Conservation (phyloP, 768 basidiomycete genomes). For the Kwoniella shandongensis region DNA sequence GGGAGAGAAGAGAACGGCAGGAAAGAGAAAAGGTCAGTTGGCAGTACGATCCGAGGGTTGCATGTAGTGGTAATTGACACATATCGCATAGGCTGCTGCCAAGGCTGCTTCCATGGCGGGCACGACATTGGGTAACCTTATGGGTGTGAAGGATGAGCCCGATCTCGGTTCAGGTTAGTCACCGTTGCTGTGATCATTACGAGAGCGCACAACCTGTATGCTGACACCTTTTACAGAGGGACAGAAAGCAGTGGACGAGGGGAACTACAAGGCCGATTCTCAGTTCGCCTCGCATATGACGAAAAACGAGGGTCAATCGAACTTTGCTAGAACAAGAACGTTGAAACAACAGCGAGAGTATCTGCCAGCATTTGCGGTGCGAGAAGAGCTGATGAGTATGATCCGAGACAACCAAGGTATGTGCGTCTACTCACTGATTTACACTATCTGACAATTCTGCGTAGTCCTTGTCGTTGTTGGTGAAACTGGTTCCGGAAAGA, state of each 20-base stretch:
- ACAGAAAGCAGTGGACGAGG: conserved; percentile 53
- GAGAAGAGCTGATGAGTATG: conserved; percentile 83
- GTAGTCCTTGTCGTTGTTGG: conserved; percentile 91
- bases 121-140: conserved; percentile 91
- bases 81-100: conserved; percentile 70
- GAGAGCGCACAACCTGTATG: too few relatives aligned
- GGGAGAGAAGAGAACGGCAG: conserved; percentile 93
- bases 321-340: conserved; percentile 76
- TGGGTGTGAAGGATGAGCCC: conserved; percentile 94
- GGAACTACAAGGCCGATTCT: conserved; percentile 84
- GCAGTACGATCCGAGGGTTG: background rate
- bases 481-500: conserved; percentile 99
- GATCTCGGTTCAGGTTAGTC: conserved; percentile 84
- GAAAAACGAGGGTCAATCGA: conserved; percentile 65
- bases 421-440: conserved; percentile 13
- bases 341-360: conserved; percentile 95
- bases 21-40: conserved; percentile 64
- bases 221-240: conserved; percentile 46
- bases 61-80: background rate
- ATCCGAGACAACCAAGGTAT: conserved; percentile 93
- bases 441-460: conserved; percentile 9
- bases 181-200: background rate
- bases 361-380: conserved; percentile 93
- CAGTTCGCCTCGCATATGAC: conserved; percentile 97
- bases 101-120: conserved; percentile 90